These are phyloP conservation scores for Lodderomyces margitis DNA, from an alignment of 1,139 yeast genomes.

Conservation along the genomic window DNA sequence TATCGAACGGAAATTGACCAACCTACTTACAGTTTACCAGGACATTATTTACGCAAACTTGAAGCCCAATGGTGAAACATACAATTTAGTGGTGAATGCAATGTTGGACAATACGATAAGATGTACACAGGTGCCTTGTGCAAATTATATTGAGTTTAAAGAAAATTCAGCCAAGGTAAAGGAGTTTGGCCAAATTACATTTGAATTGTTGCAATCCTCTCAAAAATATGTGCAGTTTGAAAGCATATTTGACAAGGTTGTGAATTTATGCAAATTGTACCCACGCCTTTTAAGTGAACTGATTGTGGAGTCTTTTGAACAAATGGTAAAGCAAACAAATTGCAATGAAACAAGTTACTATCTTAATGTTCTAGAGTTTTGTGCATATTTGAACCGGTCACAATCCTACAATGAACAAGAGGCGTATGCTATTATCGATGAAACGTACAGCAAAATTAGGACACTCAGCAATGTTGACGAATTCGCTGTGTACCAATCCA, in stretches of 20 bases:
- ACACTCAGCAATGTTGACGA: conserved; percentile 26
- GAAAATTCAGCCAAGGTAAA: conserved; percentile 44
- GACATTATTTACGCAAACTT: conserved; percentile 48
- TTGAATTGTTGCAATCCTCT: conserved; percentile 56
- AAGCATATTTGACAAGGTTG: conserved; percentile 26
- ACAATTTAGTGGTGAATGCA: conserved; percentile 48
- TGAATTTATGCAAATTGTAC: conserved; percentile 24
- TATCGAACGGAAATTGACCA: conserved; percentile 49
- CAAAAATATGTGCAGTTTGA: conserved; percentile 27
- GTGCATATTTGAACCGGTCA: conserved; percentile 10
- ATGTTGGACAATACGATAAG: conserved; percentile 50
- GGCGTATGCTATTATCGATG: conserved; percentile 27
- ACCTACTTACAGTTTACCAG: conserved; percentile 62
- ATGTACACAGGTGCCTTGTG: conserved; percentile 14
- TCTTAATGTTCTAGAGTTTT: conserved; percentile 1
- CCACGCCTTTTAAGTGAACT: conserved; percentile 28
- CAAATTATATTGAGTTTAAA: conserved; percentile 21
- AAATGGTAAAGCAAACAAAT: neutral
- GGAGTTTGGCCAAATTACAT: conserved; percentile 63
- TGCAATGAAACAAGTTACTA: neutral
- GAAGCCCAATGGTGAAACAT: conserved; percentile 57
- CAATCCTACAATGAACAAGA: conserved; percentile 19
- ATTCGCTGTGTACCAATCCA: conserved; percentile 46
- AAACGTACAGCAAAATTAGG: conserved; percentile 27
- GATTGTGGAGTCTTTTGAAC: conserved; percentile 15